These are phyloP conservation scores for Malus fusca DNA, from an alignment of 306 rosid genomes.

Conservation along the genomic window DNA sequence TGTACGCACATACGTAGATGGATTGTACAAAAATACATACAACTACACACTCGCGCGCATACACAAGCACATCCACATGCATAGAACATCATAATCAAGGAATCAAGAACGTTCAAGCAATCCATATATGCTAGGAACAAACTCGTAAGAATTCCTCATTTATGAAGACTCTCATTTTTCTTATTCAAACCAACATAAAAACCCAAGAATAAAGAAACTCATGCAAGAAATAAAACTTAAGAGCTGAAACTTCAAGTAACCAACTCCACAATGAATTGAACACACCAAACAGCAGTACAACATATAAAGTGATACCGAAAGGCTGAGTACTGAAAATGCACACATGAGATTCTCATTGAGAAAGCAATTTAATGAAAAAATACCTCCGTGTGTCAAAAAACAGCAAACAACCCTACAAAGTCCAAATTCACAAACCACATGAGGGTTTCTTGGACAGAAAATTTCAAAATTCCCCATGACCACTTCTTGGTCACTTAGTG, in stretches of 20 bases:
- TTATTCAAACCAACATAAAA: background rate
- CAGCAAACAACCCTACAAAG: background rate
- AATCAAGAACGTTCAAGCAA: background rate
- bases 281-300: background rate
- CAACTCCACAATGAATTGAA: constrained; percentile 2
- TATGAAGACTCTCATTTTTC: background rate
- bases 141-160: background rate
- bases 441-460: background rate
- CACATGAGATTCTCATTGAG: background rate
- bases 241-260: background rate
- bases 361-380: background rate
- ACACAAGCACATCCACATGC: background rate
- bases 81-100: background rate
- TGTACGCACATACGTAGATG: background rate
- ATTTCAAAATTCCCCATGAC: background rate
- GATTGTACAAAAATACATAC: background rate
- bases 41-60: background rate
- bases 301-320: background rate
- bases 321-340: background rate
- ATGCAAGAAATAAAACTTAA: background rate
- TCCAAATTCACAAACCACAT: constrained; percentile 1
- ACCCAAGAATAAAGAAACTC: background rate
- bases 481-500: background rate
- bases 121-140: background rate
- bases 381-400: background rate